Evolutionary conservation across 257 asterid species (phyloP), one percentile per base, ranked within the genome.

Genomic region (Penstemon newberryi): DNA sequence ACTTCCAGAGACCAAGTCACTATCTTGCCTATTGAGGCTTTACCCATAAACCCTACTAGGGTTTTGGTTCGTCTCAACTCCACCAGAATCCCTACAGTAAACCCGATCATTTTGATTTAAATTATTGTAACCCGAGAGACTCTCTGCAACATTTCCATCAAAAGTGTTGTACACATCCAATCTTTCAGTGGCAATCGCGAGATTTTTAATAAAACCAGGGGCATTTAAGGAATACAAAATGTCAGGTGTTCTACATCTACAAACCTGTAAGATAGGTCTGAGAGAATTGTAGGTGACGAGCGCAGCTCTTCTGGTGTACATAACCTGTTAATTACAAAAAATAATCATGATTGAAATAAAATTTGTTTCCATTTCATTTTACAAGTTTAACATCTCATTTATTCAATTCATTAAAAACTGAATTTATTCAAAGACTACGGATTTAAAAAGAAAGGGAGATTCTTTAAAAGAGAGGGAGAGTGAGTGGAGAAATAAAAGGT

Each of bases 301-400:
- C 0, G 82, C 61, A 69, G 84, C 81, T 80, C 80, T 84, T 74
- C 74, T 74, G 52, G 79, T 56, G 75, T 79, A 84, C 96, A 89
- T 89, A 7, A 58, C 66, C 33, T 25, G 33, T 25, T 25, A 25
- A 25, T 25, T 25, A 25, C 33, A 25, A 25, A 25, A 25, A 25
- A 25, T 1, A 25, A 25, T 15, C 18, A 25, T 25, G 33, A 25
- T 25, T 25, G 33, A 25, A 25, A 25, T 25, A 25, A 25, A 25
- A 25, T 25, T 25, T 2, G 33, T 25, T 25, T 25, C 33, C 0
- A 25, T 25, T 2, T 25, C 33, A 25, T 25, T 25, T 25, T 25
- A 25, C 33, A 25, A 1, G 1, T 25, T 25, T 25, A 25, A 25
- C 33, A 25, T 25, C 33, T 25, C 33, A 25, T 25, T 25, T 25